These are phyloP conservation scores for Saccharomyces hybrid DNA, from an alignment of 1,139 yeast species.

Conservation along the genomic window DNA sequence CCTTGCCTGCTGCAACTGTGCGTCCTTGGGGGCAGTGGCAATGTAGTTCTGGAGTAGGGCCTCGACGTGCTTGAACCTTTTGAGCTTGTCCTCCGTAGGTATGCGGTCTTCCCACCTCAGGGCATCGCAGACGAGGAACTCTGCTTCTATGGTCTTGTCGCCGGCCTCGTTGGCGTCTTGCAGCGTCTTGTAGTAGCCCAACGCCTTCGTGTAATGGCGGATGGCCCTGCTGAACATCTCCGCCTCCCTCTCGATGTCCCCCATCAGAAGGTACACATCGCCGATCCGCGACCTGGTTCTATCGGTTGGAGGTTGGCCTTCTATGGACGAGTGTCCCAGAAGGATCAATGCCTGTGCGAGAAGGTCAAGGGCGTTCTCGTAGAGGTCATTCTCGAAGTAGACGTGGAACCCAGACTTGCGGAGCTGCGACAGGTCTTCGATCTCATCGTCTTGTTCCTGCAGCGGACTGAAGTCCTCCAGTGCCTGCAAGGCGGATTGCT, in stretches of 20 bases:
- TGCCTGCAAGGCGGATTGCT: slow-evolving; percentile 8
- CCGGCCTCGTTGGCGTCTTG: neutral
- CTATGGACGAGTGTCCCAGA: slow-evolving; percentile 7
- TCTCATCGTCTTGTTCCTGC: slow-evolving; percentile 9
- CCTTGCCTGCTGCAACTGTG: slow-evolving; percentile 1
- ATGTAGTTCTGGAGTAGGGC: slow-evolving; percentile 47
- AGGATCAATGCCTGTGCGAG: slow-evolving; percentile 14
- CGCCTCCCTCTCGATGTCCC: slow-evolving; percentile 64
- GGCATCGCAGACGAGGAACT: neutral
- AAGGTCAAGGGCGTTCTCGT: slow-evolving; percentile 14
- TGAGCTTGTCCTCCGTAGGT: neutral
- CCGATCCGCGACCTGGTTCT: slow-evolving; percentile 49
- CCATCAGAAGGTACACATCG: slow-evolving; percentile 71
- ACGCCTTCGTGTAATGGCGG: slow-evolving; percentile 14
- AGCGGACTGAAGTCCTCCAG: slow-evolving; percentile 2
- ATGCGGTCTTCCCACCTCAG: neutral
- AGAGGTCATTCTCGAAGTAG: slow-evolving; percentile 12
- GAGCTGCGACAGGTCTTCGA: slow-evolving; percentile 7
- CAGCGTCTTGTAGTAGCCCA: slow-evolving; percentile 29
- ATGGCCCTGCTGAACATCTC: slow-evolving; percentile 18
- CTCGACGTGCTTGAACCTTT: slow-evolving; percentile 5
- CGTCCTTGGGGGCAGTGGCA: slow-evolving; percentile 8
- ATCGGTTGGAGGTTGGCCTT: slow-evolving; percentile 7
- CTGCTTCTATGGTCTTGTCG: neutral
- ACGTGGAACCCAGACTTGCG: slow-evolving; percentile 8